phyloP scores from a whole-genome alignment of 1,284 basidiomycete species.

The Apiotrichum akiyoshidainum region DNA sequence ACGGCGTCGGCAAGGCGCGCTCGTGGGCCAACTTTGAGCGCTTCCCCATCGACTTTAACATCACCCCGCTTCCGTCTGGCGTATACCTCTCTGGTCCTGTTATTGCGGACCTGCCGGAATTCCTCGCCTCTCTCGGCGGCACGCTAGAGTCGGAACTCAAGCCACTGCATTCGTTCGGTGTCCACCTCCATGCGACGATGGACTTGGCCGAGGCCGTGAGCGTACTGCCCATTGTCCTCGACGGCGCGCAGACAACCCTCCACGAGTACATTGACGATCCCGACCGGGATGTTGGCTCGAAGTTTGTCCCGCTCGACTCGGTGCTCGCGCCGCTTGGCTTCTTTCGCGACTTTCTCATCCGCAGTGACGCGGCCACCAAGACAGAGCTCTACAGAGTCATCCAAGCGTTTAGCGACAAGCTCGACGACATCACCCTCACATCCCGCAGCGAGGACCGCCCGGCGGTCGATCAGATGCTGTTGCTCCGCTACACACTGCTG shows the following conservation, averaged over 20 bases:
- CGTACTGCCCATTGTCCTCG: slow-evolving; percentile 32
- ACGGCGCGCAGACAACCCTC: slow-evolving; percentile 20
- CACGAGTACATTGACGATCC: slow-evolving; percentile 15
- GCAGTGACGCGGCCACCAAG: background rate
- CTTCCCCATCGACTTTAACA: slow-evolving; percentile 48
- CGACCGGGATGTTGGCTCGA: slow-evolving; percentile 1
- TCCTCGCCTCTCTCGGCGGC: slow-evolving; percentile 17
- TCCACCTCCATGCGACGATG: slow-evolving; percentile 28
- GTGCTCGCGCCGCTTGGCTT: slow-evolving; percentile 22
- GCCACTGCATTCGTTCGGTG: slow-evolving; percentile 14
- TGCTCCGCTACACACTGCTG: slow-evolving; percentile 61
- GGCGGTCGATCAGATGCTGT: slow-evolving; percentile 44
- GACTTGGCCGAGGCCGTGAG: slow-evolving; percentile 17
- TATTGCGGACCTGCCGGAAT: background rate
- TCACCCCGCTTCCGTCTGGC: slow-evolving; percentile 46
- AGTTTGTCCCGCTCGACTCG: background rate
- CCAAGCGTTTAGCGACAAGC: slow-evolving; percentile 2
- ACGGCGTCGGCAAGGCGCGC: slow-evolving; percentile 41
- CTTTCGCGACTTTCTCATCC: slow-evolving; percentile 22
- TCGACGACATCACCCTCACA: slow-evolving; percentile 22
- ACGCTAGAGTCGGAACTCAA: slow-evolving; percentile 7
- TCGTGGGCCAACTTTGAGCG: slow-evolving; percentile 49
- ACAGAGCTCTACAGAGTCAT: background rate
- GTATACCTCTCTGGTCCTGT: slow-evolving; percentile 16
- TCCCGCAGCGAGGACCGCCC: slow-evolving; percentile 11